phyloP scores from a whole-genome alignment of 148 eudicot species.

The Diospyros lotus region DNA sequence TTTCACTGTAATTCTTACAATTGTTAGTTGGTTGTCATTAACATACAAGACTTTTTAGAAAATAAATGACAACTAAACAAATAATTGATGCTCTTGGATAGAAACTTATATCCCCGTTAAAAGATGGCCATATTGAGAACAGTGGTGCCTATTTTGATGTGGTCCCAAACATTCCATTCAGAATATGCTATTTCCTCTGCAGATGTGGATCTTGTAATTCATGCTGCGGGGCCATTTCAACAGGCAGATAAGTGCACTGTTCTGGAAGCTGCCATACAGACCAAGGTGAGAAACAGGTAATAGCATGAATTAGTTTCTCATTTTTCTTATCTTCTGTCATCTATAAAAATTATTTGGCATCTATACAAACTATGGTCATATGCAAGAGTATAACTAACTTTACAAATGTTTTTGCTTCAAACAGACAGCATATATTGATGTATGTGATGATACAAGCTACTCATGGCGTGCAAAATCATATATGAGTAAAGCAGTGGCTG shows the following conservation, averaged over 20 bases:
- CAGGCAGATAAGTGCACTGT: slow-evolving; percentile 73
- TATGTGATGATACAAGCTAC: slow-evolving; percentile 90
- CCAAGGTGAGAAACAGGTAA: slow-evolving; percentile 94
- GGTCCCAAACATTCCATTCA: background rate
- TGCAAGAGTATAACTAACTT: background rate
- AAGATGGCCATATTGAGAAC: background rate
- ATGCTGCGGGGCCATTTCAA: slow-evolving; percentile 96
- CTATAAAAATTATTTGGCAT: background rate
- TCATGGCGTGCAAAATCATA: slow-evolving; percentile 80
- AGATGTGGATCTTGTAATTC: slow-evolving; percentile 96
- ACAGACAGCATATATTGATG: slow-evolving; percentile 95
- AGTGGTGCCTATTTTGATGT: background rate
- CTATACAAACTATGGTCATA: background rate
- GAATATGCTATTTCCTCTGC: slow-evolving; percentile 16
- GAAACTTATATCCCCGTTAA: background rate
- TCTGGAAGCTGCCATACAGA: slow-evolving; percentile 92
- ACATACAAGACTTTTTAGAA: slow-evolving; percentile 1
- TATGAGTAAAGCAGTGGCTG: slow-evolving; percentile 60
- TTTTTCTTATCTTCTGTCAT: background rate
- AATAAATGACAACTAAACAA: background rate
- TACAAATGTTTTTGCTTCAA: slow-evolving; percentile 10
- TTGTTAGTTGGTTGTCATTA: background rate
- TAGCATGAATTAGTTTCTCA: slow-evolving; percentile 13
- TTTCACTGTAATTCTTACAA: background rate
- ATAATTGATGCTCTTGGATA: background rate